These are phyloP conservation scores for Aquilaria sinensis DNA, from an alignment of 345 rosid genomes.

Conservation along the genomic window DNA sequence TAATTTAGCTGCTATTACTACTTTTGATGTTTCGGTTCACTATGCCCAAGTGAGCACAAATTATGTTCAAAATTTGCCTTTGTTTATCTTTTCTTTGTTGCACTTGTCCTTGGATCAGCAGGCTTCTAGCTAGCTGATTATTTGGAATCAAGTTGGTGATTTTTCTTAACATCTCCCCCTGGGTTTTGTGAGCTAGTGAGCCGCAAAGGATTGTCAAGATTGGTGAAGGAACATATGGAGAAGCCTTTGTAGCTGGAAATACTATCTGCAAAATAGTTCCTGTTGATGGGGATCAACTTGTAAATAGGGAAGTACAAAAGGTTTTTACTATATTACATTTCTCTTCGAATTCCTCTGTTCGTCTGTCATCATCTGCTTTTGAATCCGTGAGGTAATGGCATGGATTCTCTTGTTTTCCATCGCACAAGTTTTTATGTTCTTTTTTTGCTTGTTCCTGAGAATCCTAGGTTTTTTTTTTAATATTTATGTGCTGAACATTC, in stretches of 20 bases:
- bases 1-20: no score
- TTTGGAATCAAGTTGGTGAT: neutral
- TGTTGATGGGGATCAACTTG: constrained; percentile 77
- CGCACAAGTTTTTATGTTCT: no score
- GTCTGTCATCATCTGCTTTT: no score
- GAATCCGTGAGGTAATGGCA: no score
- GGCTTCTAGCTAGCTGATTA: constrained; percentile 13
- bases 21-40: no score
- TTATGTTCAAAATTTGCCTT: neutral
- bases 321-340: constrained; percentile 23
- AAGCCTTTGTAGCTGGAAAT: constrained; percentile 76
- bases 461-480: no score
- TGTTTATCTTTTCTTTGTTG: constrained; percentile 2
- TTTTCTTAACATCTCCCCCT: no score
- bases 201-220: constrained; percentile 65
- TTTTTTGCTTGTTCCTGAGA: no score
- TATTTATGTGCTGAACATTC: no score
- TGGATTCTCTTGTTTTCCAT: no score
- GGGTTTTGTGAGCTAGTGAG: constrained; percentile 38
- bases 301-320: constrained; percentile 95
- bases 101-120: constrained; percentile 1
- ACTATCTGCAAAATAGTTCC: constrained; percentile 96
- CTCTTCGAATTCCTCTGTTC: no score
- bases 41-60: no score
- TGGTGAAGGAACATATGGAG: constrained; percentile 99